Conservation (phyloP, 225 moss, liverwort and hornwort genomes). For the Pseudoscleropodium purum region DNA sequence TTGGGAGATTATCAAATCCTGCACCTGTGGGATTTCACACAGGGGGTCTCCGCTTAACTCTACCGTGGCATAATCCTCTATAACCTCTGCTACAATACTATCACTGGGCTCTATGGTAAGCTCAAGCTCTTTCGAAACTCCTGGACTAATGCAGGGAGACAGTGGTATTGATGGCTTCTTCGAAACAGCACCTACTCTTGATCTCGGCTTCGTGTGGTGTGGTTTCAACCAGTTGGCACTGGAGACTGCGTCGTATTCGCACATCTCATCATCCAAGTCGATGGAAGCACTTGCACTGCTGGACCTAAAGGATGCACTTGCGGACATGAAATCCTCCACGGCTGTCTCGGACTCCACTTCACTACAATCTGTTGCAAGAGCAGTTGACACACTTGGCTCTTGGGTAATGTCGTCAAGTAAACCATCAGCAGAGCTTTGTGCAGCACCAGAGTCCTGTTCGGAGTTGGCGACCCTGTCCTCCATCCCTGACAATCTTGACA, state of each 20-base stretch:
- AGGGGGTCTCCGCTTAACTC: background rate
- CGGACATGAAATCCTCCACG: constrained; percentile 35
- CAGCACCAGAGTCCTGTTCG: background rate
- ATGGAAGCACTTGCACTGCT: constrained; percentile 18
- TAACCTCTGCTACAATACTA: background rate
- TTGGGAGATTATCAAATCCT: constrained; percentile 28
- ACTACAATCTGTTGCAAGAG: constrained; percentile 9
- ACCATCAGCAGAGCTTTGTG: background rate
- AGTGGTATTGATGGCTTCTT: constrained; percentile 17
- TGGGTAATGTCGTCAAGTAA: background rate
- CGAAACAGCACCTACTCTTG: background rate
- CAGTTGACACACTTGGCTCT: constrained; percentile 1
- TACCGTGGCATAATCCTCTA: background rate
- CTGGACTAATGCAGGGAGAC: constrained; percentile 36
- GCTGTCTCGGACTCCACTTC: constrained; percentile 26
- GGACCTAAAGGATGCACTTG: constrained; percentile 35
- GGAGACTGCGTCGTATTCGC: constrained; percentile 17
- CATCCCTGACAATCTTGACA: constrained; percentile 14
- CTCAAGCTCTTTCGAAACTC: constrained; percentile 19
- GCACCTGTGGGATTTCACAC: constrained; percentile 23
- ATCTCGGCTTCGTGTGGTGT: background rate
- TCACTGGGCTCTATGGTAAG: background rate
- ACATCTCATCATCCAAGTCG: constrained; percentile 39
- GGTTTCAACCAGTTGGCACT: constrained; percentile 6
- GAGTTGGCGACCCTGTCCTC: background rate